Evolutionary conservation across 2,329 filamentous ascomycete genomes (phyloP).

Genomic region (Raffaelea ambrosiae): DNA sequence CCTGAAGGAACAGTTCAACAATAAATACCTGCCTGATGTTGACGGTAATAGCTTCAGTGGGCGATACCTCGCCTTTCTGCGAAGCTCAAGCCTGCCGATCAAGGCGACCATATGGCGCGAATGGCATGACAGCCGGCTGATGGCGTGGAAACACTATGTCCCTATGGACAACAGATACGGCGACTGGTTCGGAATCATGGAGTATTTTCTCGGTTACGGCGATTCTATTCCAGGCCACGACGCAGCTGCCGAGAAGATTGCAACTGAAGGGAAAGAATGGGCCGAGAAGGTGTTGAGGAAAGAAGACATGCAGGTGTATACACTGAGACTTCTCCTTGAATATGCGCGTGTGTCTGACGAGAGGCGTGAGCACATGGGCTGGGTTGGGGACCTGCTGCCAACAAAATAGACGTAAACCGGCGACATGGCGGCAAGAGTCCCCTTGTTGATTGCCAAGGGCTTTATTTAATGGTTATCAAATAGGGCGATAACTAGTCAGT

Average conservation of each 20-base stretch:
- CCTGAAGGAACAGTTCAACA: conserved; percentile 45
- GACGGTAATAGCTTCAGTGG: conserved; percentile 59
- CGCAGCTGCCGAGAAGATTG: conserved; percentile 53
- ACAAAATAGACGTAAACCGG: too few species aligned
- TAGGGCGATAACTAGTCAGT: too few species aligned
- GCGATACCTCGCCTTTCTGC: conserved; percentile 60
- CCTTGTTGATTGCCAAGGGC: too few species aligned
- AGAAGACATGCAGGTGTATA: conserved; percentile 69
- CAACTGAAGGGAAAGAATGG: conserved; percentile 58
- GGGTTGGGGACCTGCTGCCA: conserved; percentile 38
- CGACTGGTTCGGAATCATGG: conserved; percentile 65
- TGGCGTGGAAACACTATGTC: conserved; percentile 74
- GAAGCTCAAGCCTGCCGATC: conserved; percentile 61
- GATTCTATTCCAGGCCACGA: conserved; percentile 40
- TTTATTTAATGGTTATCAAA: too few species aligned
- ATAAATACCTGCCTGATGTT: conserved; percentile 67
- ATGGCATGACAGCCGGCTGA: conserved; percentile 68
- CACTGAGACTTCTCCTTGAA: conserved; percentile 54
- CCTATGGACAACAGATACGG: conserved; percentile 68
- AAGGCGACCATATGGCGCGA: conserved; percentile 73
- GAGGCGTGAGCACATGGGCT: conserved; percentile 43
- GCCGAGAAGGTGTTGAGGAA: conserved; percentile 57
- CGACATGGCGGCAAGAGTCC: too few species aligned
- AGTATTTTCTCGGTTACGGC: conserved; percentile 61
- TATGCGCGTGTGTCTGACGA: conserved; percentile 50